Evolutionary conservation across 2,329 filamentous ascomycete genomes (phyloP), one percentile per base, ranked within the genome.

Genomic region (Dactylellina parvicollis): DNA sequence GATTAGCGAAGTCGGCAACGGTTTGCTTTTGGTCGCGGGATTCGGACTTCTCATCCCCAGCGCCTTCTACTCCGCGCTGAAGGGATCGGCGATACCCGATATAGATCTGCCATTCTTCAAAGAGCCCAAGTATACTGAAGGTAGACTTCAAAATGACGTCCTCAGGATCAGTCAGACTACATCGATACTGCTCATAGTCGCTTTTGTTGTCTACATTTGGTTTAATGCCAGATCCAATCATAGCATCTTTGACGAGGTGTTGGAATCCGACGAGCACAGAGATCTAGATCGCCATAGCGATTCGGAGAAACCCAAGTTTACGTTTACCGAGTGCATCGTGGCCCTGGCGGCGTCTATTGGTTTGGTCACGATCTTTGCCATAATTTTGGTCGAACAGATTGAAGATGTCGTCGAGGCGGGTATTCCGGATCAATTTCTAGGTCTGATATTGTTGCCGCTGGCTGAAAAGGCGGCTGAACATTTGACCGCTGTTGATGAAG

Each of bases 381-480:
- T 92, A 47, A 88, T 87, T 75, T 83, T 95, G 14, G 91, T 95
- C 12, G 82, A 88, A 55, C 84, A 93, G 78, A 95, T 95, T 69
- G 85, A 87, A 81, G 77, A 86, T 89, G 42, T 87, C 88, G 18
- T 77, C 80, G 18, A 82, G 84, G 42, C 81, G 80, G 24, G 80
- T 24, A 82, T 88, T 40, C 83, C 83, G 0, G 86, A 88, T 76
- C 84, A 84, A 28, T 89, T 89, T 75, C 82, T 89, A 74, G 86
- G 91, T 77, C 83, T 96, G 36, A 94, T 95, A 75, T 84, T 96
- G 0, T 86, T 95, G 3, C 89, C 91, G 2, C 84, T 96, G 0
- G 91, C 95, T 4, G 92, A 96, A 79, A 96, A 96, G 81, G 89
- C 90, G 1, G 91, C 92, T 10, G 92, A 96, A 80, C 92, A 96